Evolutionary conservation across 1,284 basidiomycete species (phyloP).

Genomic region (Trichosporon sp.): DNA sequence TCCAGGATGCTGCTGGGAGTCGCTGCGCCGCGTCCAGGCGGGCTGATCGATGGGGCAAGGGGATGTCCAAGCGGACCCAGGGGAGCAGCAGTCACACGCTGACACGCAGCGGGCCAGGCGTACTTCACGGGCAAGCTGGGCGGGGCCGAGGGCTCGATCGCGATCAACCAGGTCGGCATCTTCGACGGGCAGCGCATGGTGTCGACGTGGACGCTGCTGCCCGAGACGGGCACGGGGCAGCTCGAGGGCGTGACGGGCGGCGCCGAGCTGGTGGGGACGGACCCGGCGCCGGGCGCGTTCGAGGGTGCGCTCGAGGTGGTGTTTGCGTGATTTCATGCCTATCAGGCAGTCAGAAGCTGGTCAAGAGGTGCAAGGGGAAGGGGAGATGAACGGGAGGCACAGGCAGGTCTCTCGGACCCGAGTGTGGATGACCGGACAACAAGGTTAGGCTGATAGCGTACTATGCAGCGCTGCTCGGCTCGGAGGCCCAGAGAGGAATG

Average conservation of each 20-base stretch:
- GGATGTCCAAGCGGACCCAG: no score
- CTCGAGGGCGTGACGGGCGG: background rate
- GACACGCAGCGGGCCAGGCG: background rate
- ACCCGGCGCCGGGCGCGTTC: background rate
- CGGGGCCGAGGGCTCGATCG: background rate
- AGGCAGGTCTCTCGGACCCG: background rate
- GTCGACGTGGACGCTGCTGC: background rate
- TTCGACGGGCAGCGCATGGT: background rate
- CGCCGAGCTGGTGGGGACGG: background rate
- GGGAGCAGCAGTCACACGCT: background rate
- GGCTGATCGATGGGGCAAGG: no score
- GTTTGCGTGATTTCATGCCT: background rate
- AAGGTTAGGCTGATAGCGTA: no score
- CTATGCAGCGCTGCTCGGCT: no score
- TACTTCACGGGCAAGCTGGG: slow-evolving; percentile 3
- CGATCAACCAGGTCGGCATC: slow-evolving; percentile 3
- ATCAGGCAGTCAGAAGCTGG: no score
- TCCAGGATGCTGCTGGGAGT: no score
- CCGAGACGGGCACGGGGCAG: background rate
- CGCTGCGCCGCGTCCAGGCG: no score
- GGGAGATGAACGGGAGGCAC: no score
- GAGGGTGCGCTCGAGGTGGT: background rate
- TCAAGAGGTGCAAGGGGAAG: no score
- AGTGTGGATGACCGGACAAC: no score
- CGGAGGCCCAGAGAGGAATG: no score